Conservation (phyloP, 2,329 filamentous ascomycete species). For the Verticillium dahliae region DNA sequence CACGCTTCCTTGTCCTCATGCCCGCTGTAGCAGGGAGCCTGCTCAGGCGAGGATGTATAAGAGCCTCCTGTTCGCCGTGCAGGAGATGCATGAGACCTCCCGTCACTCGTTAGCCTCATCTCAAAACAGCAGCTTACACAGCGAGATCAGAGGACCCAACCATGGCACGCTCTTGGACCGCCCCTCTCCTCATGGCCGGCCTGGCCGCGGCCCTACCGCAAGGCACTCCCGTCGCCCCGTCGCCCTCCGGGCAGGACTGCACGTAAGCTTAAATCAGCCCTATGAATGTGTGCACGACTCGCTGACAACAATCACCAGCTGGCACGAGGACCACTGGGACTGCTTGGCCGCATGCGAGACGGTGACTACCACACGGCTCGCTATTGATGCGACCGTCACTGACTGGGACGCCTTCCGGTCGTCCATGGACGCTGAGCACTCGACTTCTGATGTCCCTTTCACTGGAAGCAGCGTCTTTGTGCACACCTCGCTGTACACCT, state of each 20-base stretch:
- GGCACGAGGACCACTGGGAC: slow-evolving; percentile 11
- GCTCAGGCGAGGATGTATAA: background rate
- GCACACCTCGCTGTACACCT: slow-evolving; percentile 9
- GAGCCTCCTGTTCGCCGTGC: background rate
- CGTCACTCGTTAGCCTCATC: background rate
- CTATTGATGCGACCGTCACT: slow-evolving; percentile 13
- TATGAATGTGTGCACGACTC: background rate
- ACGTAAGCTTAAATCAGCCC: slow-evolving; percentile 2
- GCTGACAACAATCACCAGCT: background rate
- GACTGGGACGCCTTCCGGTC: slow-evolving; percentile 10
- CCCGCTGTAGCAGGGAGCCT: no score
- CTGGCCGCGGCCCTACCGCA: slow-evolving; percentile 7
- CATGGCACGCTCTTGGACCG: background rate
- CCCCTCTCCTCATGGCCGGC: slow-evolving; percentile 1
- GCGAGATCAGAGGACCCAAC: background rate
- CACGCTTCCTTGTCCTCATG: no score
- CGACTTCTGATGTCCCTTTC: slow-evolving; percentile 12
- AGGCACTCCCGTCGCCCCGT: slow-evolving; percentile 1
- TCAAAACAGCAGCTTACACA: background rate
- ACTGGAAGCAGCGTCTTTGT: slow-evolving; percentile 12
- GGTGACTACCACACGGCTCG: slow-evolving; percentile 15
- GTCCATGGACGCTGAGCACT: slow-evolving; percentile 15
- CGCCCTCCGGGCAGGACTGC: slow-evolving; percentile 2
- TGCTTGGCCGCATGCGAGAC: slow-evolving; percentile 17
- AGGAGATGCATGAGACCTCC: background rate